Evolutionary conservation across 2,329 filamentous ascomycete species (phyloP), one percentile per base, ranked within the genome.

Genomic region (Scleromitrula shiraiana): DNA sequence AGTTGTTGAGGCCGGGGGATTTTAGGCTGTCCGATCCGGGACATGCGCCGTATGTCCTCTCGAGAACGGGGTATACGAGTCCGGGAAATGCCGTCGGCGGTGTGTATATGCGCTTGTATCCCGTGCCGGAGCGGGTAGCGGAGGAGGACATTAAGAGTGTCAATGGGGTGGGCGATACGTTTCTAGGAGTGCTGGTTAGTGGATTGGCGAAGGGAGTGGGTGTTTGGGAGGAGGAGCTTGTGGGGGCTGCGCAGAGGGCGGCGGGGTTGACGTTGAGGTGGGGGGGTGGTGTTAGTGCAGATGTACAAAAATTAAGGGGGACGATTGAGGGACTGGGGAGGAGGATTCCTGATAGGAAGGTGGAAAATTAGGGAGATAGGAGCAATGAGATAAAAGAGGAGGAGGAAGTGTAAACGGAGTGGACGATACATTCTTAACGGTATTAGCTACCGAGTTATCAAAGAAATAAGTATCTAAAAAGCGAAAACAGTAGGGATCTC

Each of bases 101-200:
- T 0, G 74, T 96, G 2, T 96, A 96, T 61, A 89, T 96, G 82
- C 68, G 80, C 5, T 63, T 83, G 0, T 69, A 60, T 38, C 79
- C 85, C 0, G 72, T 85, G 0, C 77, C 77, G 1, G 80, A 85
- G 62, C 68, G 71, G 14, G 74, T 95, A 0, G 68, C 76, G 17
- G 80, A 93, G 0, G 67, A 75, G 15, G 80, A 93, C 22, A 74
- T 95, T 1, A 80, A 91, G 1, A 95, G 88, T 39, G 91, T 97
- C 8, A 97, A 97, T 64, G 93, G 91, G 0, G 89, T 88, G 2
- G 93, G 93, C 0, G 93, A 98, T 67, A 96, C 93, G 0, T 90
- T 97, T 64, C 72, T 94, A 7, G 93, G 91, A 0, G 84, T 89
- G 12, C 58, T 96, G 48, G 71, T 95, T n/a, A 84, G 88, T 1